Evolutionary conservation across 2,329 filamentous ascomycete genomes (phyloP).

Genomic region (Scedosporium aurantiacum): DNA sequence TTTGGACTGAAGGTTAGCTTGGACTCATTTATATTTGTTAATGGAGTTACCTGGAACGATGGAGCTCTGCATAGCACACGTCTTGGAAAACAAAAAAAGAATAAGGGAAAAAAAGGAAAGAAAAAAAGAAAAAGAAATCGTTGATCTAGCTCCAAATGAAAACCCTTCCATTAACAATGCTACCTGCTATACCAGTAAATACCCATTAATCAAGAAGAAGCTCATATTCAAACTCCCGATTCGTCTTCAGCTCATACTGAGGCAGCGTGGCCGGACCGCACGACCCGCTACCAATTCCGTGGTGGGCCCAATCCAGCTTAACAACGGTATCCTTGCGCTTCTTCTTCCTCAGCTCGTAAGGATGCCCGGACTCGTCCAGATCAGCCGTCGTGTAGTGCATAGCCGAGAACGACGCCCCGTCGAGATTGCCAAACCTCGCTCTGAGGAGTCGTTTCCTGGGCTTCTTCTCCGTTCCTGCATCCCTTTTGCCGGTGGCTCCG

Average conservation of each 20-base stretch:
- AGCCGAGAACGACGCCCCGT: slow-evolving; percentile 45
- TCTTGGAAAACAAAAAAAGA: not conserved
- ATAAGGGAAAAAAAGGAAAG: not conserved
- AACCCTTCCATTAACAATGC: slow-evolving; percentile 1
- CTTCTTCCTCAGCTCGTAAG: slow-evolving; percentile 44
- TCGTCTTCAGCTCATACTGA: slow-evolving; percentile 31
- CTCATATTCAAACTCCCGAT: slow-evolving; percentile 31
- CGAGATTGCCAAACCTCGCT: slow-evolving; percentile 32
- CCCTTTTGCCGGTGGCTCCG: slow-evolving; percentile 14
- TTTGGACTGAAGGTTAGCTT: too few species aligned
- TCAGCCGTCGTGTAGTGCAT: slow-evolving; percentile 44
- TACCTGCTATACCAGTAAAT: not conserved
- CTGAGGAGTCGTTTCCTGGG: slow-evolving; percentile 22
- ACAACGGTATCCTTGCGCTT: slow-evolving; percentile 41
- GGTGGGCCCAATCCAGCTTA: slow-evolving; percentile 49
- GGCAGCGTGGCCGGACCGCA: slow-evolving; percentile 47
- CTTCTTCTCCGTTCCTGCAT: not conserved
- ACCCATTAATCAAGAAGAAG: slow-evolving; percentile 27
- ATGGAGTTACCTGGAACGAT: not conserved
- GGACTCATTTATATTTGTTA: not conserved
- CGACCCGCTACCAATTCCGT: slow-evolving; percentile 50
- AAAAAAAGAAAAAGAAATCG: not conserved
- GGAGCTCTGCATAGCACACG: too few species aligned
- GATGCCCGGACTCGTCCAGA: slow-evolving; percentile 43
- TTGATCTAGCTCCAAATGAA: not conserved